Conservation (phyloP, 805 yeast species). For the Maudiozyma serrabonitensis region DNA sequence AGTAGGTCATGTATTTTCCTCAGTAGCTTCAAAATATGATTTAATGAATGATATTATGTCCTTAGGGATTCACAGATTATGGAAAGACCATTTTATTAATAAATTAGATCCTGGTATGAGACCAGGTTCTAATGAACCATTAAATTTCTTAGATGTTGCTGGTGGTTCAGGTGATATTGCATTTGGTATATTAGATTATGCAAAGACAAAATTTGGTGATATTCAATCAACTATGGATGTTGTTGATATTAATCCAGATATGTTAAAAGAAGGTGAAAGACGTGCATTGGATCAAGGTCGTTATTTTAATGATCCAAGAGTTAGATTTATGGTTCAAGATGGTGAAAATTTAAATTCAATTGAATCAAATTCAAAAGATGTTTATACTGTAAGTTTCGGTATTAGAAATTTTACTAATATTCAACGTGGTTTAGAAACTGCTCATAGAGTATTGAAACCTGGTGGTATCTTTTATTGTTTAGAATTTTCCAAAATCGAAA, state of each 20-base stretch:
- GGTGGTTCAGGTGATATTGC: slow-evolving; percentile 99
- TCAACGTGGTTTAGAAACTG: slow-evolving; percentile 90
- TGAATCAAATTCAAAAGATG: slow-evolving; percentile 80
- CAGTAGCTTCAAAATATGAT: slow-evolving; percentile 91
- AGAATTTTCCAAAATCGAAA: slow-evolving; percentile 87
- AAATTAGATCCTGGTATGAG: slow-evolving; percentile 89
- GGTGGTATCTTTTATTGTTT: slow-evolving; percentile 97
- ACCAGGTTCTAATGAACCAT: slow-evolving; percentile 68
- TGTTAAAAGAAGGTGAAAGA: slow-evolving; percentile 85
- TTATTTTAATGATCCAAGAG: slow-evolving; percentile 43
- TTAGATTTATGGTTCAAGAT: slow-evolving; percentile 78
- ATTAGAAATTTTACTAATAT: slow-evolving; percentile 93
- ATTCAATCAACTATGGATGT: slow-evolving; percentile 71
- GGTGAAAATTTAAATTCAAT: slow-evolving; percentile 84
- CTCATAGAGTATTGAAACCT: slow-evolving; percentile 89
- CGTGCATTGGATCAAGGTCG: slow-evolving; percentile 57
- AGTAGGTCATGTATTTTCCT: slow-evolving; percentile 81
- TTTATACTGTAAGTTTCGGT: slow-evolving; percentile 95
- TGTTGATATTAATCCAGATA: slow-evolving; percentile 91
- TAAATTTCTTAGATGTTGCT: slow-evolving; percentile 89
- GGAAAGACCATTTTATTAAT: slow-evolving; percentile 87
- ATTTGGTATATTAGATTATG: slow-evolving; percentile 87
- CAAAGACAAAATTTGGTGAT: slow-evolving; percentile 69
- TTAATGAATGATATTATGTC: slow-evolving; percentile 98
- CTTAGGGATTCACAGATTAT: slow-evolving; percentile 83